These are phyloP conservation scores for Ophiostoma ulmi DNA, from an alignment of 2,329 filamentous ascomycete species.

Conservation along the genomic window DNA sequence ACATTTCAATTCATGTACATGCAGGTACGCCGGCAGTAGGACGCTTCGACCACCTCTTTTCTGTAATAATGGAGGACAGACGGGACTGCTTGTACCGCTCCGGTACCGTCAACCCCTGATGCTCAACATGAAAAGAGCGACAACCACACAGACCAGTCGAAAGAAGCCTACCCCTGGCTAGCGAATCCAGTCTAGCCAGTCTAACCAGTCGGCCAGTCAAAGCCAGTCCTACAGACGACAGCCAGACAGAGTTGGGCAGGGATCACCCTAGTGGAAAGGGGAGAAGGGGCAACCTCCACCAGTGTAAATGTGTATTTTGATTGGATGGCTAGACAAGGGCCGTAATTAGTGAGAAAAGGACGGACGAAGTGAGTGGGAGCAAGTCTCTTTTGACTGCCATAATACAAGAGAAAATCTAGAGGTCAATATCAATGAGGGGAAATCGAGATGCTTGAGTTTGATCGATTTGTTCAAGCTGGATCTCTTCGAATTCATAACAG, in stretches of 20 bases:
- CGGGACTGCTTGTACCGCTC: too few relatives aligned
- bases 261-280: constrained; percentile 11
- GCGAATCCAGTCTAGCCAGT: not conserved
- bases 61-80: not conserved
- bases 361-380: not conserved
- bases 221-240: constrained; percentile 3
- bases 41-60: constrained; percentile 11
- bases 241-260: not conserved
- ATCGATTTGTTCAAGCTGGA: not conserved
- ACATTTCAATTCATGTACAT: not conserved
- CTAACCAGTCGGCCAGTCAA: not conserved
- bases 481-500: too few relatives aligned
- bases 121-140: not conserved
- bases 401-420: not conserved
- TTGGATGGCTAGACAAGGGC: not conserved
- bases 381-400: not conserved
- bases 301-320: not conserved
- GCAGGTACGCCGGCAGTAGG: constrained; percentile 12
- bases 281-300: constrained; percentile 1
- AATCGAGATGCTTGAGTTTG: not conserved
- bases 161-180: constrained; percentile 2
- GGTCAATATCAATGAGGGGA: not conserved
- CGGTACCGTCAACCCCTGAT: not conserved
- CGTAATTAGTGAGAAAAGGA: not conserved
- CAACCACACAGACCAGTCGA: not conserved